Evolutionary conservation across 2,329 filamentous ascomycete genomes (phyloP).

Genomic region (Botrytis squamosa): DNA sequence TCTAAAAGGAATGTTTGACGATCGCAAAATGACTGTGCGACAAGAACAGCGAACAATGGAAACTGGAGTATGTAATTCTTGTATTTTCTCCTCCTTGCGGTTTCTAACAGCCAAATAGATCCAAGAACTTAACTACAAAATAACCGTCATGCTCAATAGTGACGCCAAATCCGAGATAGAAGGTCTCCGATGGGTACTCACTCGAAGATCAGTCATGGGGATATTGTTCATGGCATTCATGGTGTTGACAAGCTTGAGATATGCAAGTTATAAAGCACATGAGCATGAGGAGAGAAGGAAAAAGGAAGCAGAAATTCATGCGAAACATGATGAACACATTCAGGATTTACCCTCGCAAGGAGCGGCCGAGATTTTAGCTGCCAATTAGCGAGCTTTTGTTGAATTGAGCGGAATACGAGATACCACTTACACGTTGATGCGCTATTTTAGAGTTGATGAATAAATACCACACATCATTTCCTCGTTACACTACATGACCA

Average conservation of each 20-base stretch:
- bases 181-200: slow-evolving; percentile 81
- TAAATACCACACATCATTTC: background rate
- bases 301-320: slow-evolving; percentile 35
- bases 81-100: background rate
- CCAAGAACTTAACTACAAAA: slow-evolving; percentile 94
- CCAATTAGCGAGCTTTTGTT: slow-evolving; percentile 45
- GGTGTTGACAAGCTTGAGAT: slow-evolving; percentile 58
- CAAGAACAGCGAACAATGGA: slow-evolving; percentile 86
- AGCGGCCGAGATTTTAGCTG: slow-evolving; percentile 57
- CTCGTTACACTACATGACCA: too few relatives aligned
- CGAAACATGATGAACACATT: slow-evolving; percentile 44
- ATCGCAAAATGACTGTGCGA: slow-evolving; percentile 87
- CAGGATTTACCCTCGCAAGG: slow-evolving; percentile 49
- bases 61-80: slow-evolving; percentile 61
- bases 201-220: slow-evolving; percentile 61
- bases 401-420: background rate
- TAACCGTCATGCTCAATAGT: slow-evolving; percentile 84
- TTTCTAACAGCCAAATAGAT: slow-evolving; percentile 51
- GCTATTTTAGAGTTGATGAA: background rate
- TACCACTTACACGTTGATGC: background rate
- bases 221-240: slow-evolving; percentile 65
- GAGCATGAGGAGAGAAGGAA: slow-evolving; percentile 36
- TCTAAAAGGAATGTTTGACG: slow-evolving; percentile 93
- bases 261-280: slow-evolving; percentile 52
- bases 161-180: slow-evolving; percentile 93